Conservation (phyloP, 2,329 filamentous ascomycete species). For the Xylaria arbuscula region DNA sequence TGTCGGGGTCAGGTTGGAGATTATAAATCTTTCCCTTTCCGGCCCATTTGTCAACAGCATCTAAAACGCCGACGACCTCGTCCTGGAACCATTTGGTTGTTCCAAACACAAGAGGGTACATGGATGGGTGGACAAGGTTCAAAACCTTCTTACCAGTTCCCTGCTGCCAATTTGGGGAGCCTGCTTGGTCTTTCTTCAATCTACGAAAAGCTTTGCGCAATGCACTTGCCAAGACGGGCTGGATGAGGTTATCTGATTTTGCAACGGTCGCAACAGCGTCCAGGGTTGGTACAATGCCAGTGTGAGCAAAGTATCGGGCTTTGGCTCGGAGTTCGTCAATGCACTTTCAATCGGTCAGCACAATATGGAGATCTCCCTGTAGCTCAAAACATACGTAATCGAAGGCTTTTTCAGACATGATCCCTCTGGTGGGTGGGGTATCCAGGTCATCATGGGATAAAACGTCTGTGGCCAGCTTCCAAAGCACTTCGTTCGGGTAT, state of each 20-base stretch:
- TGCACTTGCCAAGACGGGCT: conserved; percentile 44
- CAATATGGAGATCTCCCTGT: background rate
- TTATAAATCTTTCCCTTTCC: conserved; percentile 44
- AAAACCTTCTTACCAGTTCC: conserved; percentile 63
- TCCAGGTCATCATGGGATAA: background rate
- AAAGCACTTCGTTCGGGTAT: conserved; percentile 40
- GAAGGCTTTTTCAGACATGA: conserved; percentile 40
- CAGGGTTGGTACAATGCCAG: conserved; percentile 56
- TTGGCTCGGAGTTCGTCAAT: conserved; percentile 63
- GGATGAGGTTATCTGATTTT: conserved; percentile 64
- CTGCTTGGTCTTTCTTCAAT: conserved; percentile 59
- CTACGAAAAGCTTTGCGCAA: conserved; percentile 54
- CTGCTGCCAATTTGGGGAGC: conserved; percentile 66
- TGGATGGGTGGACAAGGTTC: conserved; percentile 69
- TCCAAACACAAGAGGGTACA: conserved; percentile 66
- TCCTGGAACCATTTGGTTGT: conserved; percentile 52
- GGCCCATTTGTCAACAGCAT: conserved; percentile 43
- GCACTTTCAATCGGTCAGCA: conserved; percentile 40
- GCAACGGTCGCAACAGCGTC: conserved; percentile 57
- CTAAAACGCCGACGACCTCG: conserved; percentile 46
- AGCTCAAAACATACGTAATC: conserved; percentile 40
- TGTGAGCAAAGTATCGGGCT: conserved; percentile 56
- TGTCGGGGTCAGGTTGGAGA: conserved; percentile 12
- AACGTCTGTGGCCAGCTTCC: background rate
- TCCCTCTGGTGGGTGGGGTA: conserved; percentile 14